Evolutionary conservation across 441 rosid species (phyloP).

Genomic region (Melastoma candidum): DNA sequence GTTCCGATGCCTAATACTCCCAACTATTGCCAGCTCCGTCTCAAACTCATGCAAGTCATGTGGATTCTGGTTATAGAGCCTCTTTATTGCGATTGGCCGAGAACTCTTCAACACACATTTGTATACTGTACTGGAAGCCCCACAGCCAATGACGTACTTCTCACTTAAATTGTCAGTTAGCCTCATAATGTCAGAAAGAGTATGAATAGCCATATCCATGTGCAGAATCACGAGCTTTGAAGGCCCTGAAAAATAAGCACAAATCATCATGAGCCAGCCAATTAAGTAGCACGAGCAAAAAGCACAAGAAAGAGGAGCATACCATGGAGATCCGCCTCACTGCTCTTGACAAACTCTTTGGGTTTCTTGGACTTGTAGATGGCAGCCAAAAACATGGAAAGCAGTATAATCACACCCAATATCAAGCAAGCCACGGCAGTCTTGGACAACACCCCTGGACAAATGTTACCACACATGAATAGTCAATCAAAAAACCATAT

Average conservation of each 20-base stretch:
- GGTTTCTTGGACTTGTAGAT: constrained; percentile 60
- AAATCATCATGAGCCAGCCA: background rate
- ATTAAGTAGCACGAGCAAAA: background rate
- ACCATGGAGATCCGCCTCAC: constrained; percentile 38
- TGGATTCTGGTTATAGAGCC: constrained; percentile 59
- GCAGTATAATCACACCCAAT: constrained; percentile 46
- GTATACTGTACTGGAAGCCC: constrained; percentile 90
- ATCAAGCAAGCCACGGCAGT: constrained; percentile 51
- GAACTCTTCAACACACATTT: constrained; percentile 64
- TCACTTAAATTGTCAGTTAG: constrained; percentile 73
- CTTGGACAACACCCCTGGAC: constrained; percentile 42
- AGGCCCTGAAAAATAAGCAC: constrained; percentile 30
- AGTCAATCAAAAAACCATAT: background rate
- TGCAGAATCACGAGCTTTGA: constrained; percentile 89
- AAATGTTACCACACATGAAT: background rate
- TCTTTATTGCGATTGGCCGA: constrained; percentile 90
- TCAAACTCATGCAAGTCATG: constrained; percentile 65
- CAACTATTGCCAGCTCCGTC: constrained; percentile 90
- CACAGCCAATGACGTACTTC: constrained; percentile 72
- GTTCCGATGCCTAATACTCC: constrained; percentile 87
- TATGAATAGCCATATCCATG: constrained; percentile 93
- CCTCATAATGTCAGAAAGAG: constrained; percentile 84
- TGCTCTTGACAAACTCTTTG: constrained; percentile 21
- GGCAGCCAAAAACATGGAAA: constrained; percentile 40
- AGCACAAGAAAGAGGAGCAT: background rate